Percentiles rank a stretch among this genome's conserved stretches.
These are phyloP conservation scores for Pyrenochaeta sp. DNA, from an alignment of 2,329 filamentous ascomycete genomes.

Conservation along the genomic window DNA sequence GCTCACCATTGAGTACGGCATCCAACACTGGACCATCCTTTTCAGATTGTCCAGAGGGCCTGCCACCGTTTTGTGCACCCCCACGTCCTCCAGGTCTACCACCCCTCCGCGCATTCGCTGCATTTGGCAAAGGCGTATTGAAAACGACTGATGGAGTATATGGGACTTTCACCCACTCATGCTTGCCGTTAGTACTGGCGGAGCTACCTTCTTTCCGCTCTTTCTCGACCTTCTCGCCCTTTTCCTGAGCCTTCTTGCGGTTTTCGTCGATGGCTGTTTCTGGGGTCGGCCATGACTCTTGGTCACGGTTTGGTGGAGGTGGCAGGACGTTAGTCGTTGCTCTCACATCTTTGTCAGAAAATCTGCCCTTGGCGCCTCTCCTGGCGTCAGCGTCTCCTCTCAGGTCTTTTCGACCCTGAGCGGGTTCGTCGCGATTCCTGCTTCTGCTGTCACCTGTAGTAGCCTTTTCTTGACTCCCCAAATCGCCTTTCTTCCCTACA, in stretches of 20 bases:
- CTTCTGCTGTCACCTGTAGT: conserved; percentile 23
- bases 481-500: conserved; percentile 35
- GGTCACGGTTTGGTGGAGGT: conserved; percentile 76
- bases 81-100: conserved; percentile 63
- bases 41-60: conserved; percentile 51
- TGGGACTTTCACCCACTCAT: conserved; percentile 84
- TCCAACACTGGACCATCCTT: conserved; percentile 42
- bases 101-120: conserved; percentile 47
- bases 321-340: conserved; percentile 39
- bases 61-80: conserved; percentile 63
- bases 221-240: conserved; percentile 71
- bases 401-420: conserved; percentile 34
- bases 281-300: conserved; percentile 88
- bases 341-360: conserved; percentile 41
- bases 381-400: conserved; percentile 35
- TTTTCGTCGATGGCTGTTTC: conserved; percentile 80
- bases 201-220: conserved; percentile 64
- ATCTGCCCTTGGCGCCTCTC: conserved; percentile 37
- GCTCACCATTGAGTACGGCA: conserved; percentile 39
- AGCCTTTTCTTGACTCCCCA: conserved; percentile 29
- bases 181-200: conserved; percentile 66
- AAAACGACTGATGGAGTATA: conserved; percentile 88
- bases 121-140: conserved; percentile 77
- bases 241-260: conserved; percentile 75
- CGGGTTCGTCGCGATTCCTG: conserved; percentile 34